Evolutionary conservation across 345 rosid species (phyloP).

Genomic region (Linum lewisii): DNA sequence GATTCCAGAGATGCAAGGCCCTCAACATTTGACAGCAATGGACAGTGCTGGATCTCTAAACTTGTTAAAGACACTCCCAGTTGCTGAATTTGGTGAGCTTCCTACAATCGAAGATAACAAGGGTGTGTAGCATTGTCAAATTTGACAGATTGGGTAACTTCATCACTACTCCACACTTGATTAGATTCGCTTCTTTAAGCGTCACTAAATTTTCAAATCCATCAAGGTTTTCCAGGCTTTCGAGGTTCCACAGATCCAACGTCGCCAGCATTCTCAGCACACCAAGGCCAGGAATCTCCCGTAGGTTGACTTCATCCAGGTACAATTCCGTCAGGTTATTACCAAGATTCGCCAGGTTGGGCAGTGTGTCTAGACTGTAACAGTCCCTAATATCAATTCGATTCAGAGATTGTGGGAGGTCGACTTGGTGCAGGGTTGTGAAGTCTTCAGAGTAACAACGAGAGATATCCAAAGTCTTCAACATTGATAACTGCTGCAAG

Average conservation of each 20-base stretch:
- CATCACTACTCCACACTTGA: background rate
- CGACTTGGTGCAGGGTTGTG: background rate
- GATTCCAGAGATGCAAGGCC: background rate
- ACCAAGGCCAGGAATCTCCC: background rate
- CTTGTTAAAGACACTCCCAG: background rate
- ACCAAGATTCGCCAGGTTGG: background rate
- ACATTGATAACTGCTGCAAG: background rate
- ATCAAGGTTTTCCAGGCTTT: background rate
- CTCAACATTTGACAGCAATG: background rate
- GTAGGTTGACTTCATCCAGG: background rate
- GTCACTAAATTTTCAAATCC: background rate
- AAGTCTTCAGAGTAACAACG: too few relatives aligned
- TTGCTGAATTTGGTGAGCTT: background rate
- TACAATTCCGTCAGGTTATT: background rate
- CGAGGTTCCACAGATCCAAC: too few relatives aligned
- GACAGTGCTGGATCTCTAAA: background rate
- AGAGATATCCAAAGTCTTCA: background rate
- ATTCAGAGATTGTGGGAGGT: background rate
- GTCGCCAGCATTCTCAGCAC: background rate
- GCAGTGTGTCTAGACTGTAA: background rate
- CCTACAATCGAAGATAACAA: background rate
- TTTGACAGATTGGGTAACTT: background rate
- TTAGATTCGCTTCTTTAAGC: background rate
- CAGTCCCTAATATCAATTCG: background rate
- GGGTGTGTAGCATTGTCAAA: background rate